Evolutionary conservation across 2,329 filamentous ascomycete species (phyloP), one percentile per base, ranked within the genome.

Genomic region (Graphilbum fragrans): DNA sequence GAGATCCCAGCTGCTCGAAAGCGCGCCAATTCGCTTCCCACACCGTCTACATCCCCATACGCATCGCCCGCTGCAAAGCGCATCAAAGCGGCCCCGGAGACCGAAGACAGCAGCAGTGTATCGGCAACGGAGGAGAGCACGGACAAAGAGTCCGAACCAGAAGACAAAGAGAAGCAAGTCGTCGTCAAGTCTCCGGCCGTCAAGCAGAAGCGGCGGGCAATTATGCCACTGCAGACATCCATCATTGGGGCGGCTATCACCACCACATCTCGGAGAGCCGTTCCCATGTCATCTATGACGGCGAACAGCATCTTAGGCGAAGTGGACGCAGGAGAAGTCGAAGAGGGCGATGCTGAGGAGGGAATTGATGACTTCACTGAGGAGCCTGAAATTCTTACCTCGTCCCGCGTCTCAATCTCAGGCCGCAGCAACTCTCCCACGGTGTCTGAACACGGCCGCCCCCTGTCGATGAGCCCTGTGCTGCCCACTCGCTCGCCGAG

Each of bases 361-460:
- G 57, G 77, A 49, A 42, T 67, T 51, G 50, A 71, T 54, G 47
- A 72, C 50, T 61, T 76, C 63, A 55, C 74, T 54, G 71, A 83
- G 66, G 66, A 74, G 50, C 69, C 72, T 3, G 63, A 75, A 49
- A 72, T 77, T 23, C 47, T 77, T 41, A 77, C 69, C 0, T 74
- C 72, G 0, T 66, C 72, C 4, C 63, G 73, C 29, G 62, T 77
- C 9, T 77, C 73, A 4, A 65, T 75, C 21, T 64, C 64, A 23
- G 70, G 70, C 27, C 65, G 66, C 20, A 59, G 57, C 48, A 64
- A 63, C 25, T 72, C 70, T 1, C 67, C 69, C 2, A 58, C 67
- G 3, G 55, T 59, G 2, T 70, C 70, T 1, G 72, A 76, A 8
- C 57, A 59, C 33, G 62, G 61, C 22, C 66, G 49, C 46, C 63